Evolutionary conservation across 371 early-diverging fungal species (phyloP).

Genomic region (Mucor saturninus): DNA sequence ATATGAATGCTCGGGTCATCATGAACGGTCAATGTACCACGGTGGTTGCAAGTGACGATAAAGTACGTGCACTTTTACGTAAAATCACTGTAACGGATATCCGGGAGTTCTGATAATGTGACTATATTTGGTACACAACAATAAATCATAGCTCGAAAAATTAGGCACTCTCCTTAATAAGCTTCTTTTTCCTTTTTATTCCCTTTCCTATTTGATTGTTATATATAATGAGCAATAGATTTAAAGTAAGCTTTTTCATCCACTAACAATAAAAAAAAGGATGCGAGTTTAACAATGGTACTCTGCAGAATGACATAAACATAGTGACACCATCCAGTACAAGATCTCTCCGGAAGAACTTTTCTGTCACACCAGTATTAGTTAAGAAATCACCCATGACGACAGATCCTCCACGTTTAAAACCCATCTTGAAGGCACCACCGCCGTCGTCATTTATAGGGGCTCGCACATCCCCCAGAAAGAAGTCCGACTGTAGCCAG

Average conservation of each 20-base stretch:
- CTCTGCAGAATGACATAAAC: not conserved
- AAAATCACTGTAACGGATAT: slow-evolving; percentile 16
- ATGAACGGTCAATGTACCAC: slow-evolving; percentile 20
- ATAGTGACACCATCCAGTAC: not conserved
- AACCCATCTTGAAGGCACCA: not conserved
- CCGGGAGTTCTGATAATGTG: slow-evolving; percentile 9
- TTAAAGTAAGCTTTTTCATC: not conserved
- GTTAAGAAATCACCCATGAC: not conserved
- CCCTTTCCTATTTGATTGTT: not conserved
- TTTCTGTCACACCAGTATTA: not conserved
- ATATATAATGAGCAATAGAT: not conserved
- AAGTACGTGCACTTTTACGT: slow-evolving; percentile 25
- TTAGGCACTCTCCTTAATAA: not conserved
- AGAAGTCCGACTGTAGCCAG: not conserved
- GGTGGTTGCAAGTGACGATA: slow-evolving; percentile 26
- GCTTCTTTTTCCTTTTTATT: slow-evolving; percentile 1
- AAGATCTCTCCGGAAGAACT: not conserved
- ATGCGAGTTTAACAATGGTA: too few species aligned
- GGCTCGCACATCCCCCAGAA: not conserved
- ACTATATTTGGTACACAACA: not conserved
- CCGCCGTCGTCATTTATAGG: not conserved
- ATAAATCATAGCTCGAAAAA: not conserved
- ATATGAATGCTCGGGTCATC: slow-evolving; percentile 28
- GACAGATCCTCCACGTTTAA: not conserved
- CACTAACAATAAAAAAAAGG: not conserved